phyloP scores from a whole-genome alignment of 2,329 filamentous ascomycete genomes.

The Pyricularia sp. region DNA sequence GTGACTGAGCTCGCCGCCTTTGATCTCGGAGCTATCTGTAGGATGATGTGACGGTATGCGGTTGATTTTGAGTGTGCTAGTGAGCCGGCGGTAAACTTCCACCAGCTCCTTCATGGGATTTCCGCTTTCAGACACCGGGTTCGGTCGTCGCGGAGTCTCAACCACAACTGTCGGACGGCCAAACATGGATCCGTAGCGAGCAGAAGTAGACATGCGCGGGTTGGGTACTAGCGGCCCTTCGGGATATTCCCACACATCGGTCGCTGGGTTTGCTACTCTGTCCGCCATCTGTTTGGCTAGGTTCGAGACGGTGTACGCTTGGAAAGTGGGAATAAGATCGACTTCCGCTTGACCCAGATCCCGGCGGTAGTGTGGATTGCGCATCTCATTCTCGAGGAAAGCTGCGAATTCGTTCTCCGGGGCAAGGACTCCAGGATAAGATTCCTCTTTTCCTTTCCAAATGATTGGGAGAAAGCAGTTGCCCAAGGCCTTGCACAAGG shows the following conservation, averaged over 20 bases:
- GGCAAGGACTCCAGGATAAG: constrained; percentile 65
- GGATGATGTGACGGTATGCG: constrained; percentile 32
- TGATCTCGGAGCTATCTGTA: constrained; percentile 15
- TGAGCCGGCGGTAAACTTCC: constrained; percentile 49
- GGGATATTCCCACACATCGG: constrained; percentile 34
- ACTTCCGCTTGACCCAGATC: background rate
- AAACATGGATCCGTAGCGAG: constrained; percentile 2
- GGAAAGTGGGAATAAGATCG: constrained; percentile 26
- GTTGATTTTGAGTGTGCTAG: constrained; percentile 49
- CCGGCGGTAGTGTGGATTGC: constrained; percentile 13
- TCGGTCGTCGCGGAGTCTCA: background rate
- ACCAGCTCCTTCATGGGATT: constrained; percentile 42
- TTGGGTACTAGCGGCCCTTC: constrained; percentile 7
- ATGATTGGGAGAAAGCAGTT: constrained; percentile 92
- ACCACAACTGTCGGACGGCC: constrained; percentile 1
- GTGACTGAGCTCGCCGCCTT: constrained; percentile 34
- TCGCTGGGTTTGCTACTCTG: constrained; percentile 23
- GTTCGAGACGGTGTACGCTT: constrained; percentile 25
- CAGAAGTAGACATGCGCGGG: constrained; percentile 1
- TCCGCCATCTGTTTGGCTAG: constrained; percentile 31
- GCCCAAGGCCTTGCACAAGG: constrained; percentile 90
- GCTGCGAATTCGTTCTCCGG: constrained; percentile 48
- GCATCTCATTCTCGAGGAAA: constrained; percentile 51
- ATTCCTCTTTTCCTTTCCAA: constrained; percentile 87
- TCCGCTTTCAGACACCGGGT: constrained; percentile 7